A percentile compares a stretch with the other conserved stretches of the same genome.
Evolutionary conservation across 1,284 basidiomycete species (phyloP).

Genomic region (Naganishia albida): DNA sequence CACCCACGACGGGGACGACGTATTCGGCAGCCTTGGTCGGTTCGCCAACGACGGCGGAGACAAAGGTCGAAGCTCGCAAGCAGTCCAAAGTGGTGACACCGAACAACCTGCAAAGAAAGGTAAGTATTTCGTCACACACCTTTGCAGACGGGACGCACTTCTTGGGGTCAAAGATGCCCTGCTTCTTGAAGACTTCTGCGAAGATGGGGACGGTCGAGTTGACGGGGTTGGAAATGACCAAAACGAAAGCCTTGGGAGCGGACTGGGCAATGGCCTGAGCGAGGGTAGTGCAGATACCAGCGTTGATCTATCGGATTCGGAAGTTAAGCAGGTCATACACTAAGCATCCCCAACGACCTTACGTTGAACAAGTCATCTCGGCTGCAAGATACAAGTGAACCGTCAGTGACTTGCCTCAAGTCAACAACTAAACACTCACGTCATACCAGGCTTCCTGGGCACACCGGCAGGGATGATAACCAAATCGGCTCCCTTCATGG

Average conservation of each 20-base stretch:
- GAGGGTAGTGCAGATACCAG: constrained; percentile 91
- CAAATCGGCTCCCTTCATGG: constrained; percentile 79
- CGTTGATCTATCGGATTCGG: constrained; percentile 75
- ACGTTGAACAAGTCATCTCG: constrained; percentile 53
- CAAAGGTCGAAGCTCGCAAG: constrained; percentile 93
- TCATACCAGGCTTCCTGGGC: constrained; percentile 87
- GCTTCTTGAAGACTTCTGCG: constrained; percentile 90
- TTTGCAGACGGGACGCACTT: constrained; percentile 57
- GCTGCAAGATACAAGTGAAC: constrained; percentile 34
- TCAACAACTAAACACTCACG: constrained; percentile 30
- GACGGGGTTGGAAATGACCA: constrained; percentile 95
- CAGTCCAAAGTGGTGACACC: constrained; percentile 99
- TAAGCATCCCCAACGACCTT: neutral
- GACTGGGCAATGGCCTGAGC: constrained; percentile 81
- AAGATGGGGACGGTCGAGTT: constrained; percentile 98
- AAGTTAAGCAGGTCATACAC: too few species aligned
- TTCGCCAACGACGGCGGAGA: constrained; percentile 71
- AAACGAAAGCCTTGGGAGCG: constrained; percentile 87
- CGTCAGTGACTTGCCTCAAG: neutral
- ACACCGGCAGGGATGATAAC: constrained; percentile 97
- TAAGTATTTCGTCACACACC: too few species aligned
- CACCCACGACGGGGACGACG: constrained; percentile 82
- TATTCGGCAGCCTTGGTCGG: constrained; percentile 58
- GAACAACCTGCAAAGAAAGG: constrained; percentile 67
- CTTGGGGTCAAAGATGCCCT: constrained; percentile 87